phyloP scores from a whole-genome alignment of 1,139 yeast genomes.

The Suzukiozyma palmioleophila region DNA sequence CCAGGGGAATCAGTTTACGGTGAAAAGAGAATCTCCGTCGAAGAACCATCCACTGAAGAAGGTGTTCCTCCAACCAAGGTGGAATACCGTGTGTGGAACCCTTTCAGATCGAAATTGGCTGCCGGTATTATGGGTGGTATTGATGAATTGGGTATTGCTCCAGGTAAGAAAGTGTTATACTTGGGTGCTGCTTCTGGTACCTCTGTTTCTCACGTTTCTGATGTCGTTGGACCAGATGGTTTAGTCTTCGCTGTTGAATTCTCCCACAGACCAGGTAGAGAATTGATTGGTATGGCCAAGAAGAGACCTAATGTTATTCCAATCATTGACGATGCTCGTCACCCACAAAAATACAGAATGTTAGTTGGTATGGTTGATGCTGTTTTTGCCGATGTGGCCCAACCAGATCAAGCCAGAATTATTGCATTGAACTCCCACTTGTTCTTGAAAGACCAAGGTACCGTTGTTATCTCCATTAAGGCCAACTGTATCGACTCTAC shows the following conservation, averaged over 20 bases:
- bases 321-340: slow-evolving; percentile 99
- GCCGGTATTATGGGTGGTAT: slow-evolving; percentile 99
- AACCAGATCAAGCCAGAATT: slow-evolving; percentile 99
- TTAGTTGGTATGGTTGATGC: slow-evolving; percentile 97
- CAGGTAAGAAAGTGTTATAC: slow-evolving; percentile 96
- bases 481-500: slow-evolving; percentile 99
- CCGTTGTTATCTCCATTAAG: slow-evolving; percentile 96
- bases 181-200: slow-evolving; percentile 99
- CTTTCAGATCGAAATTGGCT: slow-evolving; percentile 98
- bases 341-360: slow-evolving; percentile 99
- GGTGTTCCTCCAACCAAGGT: slow-evolving; percentile 88
- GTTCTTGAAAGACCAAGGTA: slow-evolving; percentile 97
- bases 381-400: slow-evolving; percentile 99
- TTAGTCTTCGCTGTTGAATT: slow-evolving; percentile 97
- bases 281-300: slow-evolving; percentile 98
- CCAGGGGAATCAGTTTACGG: slow-evolving; percentile 99
- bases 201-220: slow-evolving; percentile 96
- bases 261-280: slow-evolving; percentile 99
- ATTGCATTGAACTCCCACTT: slow-evolving; percentile 96
- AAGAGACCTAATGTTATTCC: slow-evolving; percentile 99
- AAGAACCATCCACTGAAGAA: slow-evolving; percentile 85
- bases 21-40: slow-evolving; percentile 92
- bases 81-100: slow-evolving; percentile 99
- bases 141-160: slow-evolving; percentile 94
- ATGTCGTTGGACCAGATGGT: slow-evolving; percentile 98